phyloP scores from a whole-genome alignment of 306 rosid species.

The Fragaria ananassa region DNA sequence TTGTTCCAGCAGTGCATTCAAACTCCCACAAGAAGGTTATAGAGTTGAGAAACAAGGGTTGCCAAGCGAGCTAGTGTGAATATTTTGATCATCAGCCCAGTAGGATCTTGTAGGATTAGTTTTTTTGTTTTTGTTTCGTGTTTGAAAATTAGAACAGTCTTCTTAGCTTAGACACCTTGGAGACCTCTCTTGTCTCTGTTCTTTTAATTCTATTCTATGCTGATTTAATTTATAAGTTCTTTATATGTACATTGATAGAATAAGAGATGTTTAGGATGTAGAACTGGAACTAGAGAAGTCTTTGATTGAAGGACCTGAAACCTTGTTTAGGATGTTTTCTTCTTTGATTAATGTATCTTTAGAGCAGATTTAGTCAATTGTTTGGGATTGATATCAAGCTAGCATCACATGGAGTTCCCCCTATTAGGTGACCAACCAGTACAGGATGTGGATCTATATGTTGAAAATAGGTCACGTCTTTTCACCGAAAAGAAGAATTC shows the following conservation, averaged over 20 bases:
- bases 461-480: background rate
- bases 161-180: slow-evolving; percentile 28
- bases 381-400: background rate
- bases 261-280: slow-evolving; percentile 21
- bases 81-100: slow-evolving; percentile 29
- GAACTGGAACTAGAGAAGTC: background rate
- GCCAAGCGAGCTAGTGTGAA: slow-evolving; percentile 29
- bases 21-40: slow-evolving; percentile 80
- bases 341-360: background rate
- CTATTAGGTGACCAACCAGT: background rate
- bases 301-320: background rate
- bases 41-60: slow-evolving; percentile 59
- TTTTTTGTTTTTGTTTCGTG: slow-evolving; percentile 21
- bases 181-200: slow-evolving; percentile 41
- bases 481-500: background rate
- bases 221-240: slow-evolving; percentile 41
- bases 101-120: slow-evolving; percentile 28
- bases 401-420: slow-evolving; percentile 3
- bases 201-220: slow-evolving; percentile 22
- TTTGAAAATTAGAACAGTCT: slow-evolving; percentile 30
- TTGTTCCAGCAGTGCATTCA: slow-evolving; percentile 58
- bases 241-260: slow-evolving; percentile 47
- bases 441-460: background rate
- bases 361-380: background rate
- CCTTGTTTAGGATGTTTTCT: background rate